These are phyloP conservation scores for Hypomontagnella monticulosa DNA, from an alignment of 495 filamentous ascomycete species.

Conservation along the genomic window DNA sequence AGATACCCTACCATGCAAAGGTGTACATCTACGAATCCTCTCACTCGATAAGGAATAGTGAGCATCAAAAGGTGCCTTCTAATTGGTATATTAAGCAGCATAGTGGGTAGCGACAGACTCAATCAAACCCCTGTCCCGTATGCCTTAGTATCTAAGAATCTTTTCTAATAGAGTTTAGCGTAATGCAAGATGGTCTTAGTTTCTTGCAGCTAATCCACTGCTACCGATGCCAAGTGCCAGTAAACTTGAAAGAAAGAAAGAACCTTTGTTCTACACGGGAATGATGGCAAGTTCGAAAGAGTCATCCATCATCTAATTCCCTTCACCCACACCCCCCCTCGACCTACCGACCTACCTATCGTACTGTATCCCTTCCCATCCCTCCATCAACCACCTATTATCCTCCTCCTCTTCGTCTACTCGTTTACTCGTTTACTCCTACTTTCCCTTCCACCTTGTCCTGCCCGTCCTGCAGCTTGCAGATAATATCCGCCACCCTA, in stretches of 20 bases:
- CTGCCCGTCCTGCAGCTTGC: constrained; percentile 16
- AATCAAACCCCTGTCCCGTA: neutral
- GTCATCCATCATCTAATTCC: constrained; percentile 19
- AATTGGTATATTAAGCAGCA: too few relatives aligned
- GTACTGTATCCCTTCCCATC: neutral
- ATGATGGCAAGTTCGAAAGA: constrained; percentile 29
- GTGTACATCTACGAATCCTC: constrained; percentile 14
- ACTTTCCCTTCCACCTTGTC: neutral
- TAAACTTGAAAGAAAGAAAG: constrained; percentile 25
- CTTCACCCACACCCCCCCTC: neutral
- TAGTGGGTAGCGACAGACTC: too few relatives aligned
- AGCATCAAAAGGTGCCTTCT: neutral
- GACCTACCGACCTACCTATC: constrained; percentile 9
- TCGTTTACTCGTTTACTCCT: too few relatives aligned
- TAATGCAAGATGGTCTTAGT: too few relatives aligned
- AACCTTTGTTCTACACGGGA: constrained; percentile 18
- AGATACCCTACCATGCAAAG: constrained; percentile 19
- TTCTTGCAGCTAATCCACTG: neutral
- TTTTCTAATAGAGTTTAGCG: neutral
- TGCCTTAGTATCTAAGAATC: neutral
- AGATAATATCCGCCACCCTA: constrained; percentile 5
- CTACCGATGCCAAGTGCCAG: constrained; percentile 12
- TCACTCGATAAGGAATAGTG: constrained; percentile 1
- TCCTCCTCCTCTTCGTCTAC: constrained; percentile 5
- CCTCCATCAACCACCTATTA: neutral